A percentile compares a stretch with the other conserved stretches of the same genome.
Conservation (phyloP, 352 stramenopile genomes). For the Globisporangium emineosum region DNA sequence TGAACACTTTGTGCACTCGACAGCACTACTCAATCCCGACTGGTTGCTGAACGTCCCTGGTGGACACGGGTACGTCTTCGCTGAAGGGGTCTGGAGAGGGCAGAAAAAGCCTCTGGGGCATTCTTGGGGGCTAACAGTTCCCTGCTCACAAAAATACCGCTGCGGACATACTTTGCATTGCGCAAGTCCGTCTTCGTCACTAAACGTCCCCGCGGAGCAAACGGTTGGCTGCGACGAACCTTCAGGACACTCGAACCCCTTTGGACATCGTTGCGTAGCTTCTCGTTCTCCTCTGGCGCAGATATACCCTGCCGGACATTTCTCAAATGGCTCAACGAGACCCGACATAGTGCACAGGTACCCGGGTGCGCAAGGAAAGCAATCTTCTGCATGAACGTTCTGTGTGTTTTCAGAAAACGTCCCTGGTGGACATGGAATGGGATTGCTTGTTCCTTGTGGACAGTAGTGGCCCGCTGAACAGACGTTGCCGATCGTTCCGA, state of each 20-base stretch:
- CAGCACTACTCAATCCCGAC: slow-evolving; percentile 27
- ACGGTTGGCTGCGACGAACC: slow-evolving; percentile 41
- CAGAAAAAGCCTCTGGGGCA: slow-evolving; percentile 85
- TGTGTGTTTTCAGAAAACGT: slow-evolving; percentile 72
- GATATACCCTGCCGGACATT: slow-evolving; percentile 52
- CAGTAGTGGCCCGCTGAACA: slow-evolving; percentile 79
- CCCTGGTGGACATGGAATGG: slow-evolving; percentile 69
- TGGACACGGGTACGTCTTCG: slow-evolving; percentile 51
- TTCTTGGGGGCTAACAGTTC: slow-evolving; percentile 30
- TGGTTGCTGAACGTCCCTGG: slow-evolving; percentile 61
- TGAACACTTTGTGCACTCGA: slow-evolving; percentile 54
- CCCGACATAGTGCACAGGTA: slow-evolving; percentile 62
- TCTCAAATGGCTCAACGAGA: slow-evolving; percentile 38
- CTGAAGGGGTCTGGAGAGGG: slow-evolving; percentile 38
- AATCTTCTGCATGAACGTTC: slow-evolving; percentile 54
- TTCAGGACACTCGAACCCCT: slow-evolving; percentile 73
- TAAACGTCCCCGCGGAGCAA: slow-evolving; percentile 72
- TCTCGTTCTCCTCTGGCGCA: slow-evolving; percentile 61
- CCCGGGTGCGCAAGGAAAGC: slow-evolving; percentile 56
- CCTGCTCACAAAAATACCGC: slow-evolving; percentile 63
- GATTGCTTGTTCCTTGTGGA: slow-evolving; percentile 70
- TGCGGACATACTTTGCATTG: slow-evolving; percentile 74
- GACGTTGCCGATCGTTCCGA: slow-evolving; percentile 71
- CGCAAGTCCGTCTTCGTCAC: slow-evolving; percentile 45
- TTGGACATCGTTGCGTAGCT: slow-evolving; percentile 51